Conservation (phyloP, 78 protist species). For the Dictyostelium intermedium region DNA sequence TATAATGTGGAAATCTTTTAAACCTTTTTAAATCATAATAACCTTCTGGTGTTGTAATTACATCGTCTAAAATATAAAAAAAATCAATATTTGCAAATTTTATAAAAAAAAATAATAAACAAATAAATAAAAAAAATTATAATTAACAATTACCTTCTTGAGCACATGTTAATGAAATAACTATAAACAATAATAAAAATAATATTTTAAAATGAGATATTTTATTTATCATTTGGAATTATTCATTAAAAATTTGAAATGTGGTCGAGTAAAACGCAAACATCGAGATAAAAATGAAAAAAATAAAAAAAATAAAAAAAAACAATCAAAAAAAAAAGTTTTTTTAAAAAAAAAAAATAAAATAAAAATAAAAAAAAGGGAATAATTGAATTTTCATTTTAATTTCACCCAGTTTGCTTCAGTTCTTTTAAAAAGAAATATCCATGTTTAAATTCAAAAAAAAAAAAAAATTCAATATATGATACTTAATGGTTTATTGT, state of each 20-base stretch:
- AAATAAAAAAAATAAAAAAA: background rate
- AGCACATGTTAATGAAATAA: background rate
- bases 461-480: too few species aligned
- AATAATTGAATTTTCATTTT: background rate
- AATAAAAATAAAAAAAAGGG: background rate
- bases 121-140: too few species aligned
- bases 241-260: background rate
- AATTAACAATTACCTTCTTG: background rate
- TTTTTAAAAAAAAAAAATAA: too few species aligned
- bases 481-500: too few species aligned
- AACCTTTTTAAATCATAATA: background rate
- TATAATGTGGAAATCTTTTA: background rate
- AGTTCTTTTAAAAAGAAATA: too few species aligned
- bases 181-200: background rate
- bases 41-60: background rate
- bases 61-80: background rate
- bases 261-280: background rate
- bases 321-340: background rate
- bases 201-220: background rate
- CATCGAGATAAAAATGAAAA: background rate
- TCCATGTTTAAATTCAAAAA: too few species aligned
- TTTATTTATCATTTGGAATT: background rate
- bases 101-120: too few species aligned
- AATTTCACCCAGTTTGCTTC: too few species aligned
- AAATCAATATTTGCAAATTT: background rate